These are phyloP conservation scores for Xanthoparmelia taractica DNA, from an alignment of 495 filamentous ascomycete genomes.

Conservation along the genomic window DNA sequence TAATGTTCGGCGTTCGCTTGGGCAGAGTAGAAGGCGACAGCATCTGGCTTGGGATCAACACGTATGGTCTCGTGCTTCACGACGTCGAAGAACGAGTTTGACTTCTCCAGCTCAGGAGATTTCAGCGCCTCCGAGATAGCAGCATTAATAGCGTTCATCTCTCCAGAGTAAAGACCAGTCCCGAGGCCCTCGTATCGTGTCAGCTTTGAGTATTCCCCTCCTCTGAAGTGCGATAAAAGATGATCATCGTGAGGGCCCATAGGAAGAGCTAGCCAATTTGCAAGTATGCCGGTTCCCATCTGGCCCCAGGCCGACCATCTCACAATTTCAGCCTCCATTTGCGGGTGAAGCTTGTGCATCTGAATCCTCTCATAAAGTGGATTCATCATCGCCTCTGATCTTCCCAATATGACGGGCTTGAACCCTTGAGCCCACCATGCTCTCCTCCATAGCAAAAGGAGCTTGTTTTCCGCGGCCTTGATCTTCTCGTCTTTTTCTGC, in stretches of 20 bases:
- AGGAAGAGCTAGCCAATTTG: slow-evolving; percentile 71
- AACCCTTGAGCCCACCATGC: slow-evolving; percentile 96
- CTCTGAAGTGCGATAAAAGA: slow-evolving; percentile 61
- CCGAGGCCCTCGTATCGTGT: slow-evolving; percentile 68
- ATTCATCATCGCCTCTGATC: slow-evolving; percentile 78
- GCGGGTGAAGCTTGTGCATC: slow-evolving; percentile 42
- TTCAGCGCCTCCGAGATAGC: slow-evolving; percentile 59
- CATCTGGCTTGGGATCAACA: slow-evolving; percentile 52
- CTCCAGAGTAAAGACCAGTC: slow-evolving; percentile 65
- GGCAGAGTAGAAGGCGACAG: slow-evolving; percentile 73
- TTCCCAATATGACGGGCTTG: slow-evolving; percentile 70
- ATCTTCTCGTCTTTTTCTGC: slow-evolving; percentile 50
- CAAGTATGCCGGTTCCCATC: slow-evolving; percentile 80
- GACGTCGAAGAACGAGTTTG: slow-evolving; percentile 51
- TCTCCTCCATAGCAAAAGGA: slow-evolving; percentile 80
- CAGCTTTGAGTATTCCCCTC: slow-evolving; percentile 62
- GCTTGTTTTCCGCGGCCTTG: slow-evolving; percentile 62
- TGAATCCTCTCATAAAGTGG: slow-evolving; percentile 67
- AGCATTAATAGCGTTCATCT: slow-evolving; percentile 54
- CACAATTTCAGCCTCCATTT: slow-evolving; percentile 64
- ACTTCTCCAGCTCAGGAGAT: slow-evolving; percentile 44
- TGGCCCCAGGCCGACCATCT: slow-evolving; percentile 90
- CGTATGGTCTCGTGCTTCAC: slow-evolving; percentile 52
- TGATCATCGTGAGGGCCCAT: slow-evolving; percentile 75
- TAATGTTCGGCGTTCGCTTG: slow-evolving; percentile 55